A percentile compares a stretch with the other conserved stretches of the same genome.
Conservation (phyloP, 768 basidiomycete genomes). For the Amylocystis lapponica region DNA sequence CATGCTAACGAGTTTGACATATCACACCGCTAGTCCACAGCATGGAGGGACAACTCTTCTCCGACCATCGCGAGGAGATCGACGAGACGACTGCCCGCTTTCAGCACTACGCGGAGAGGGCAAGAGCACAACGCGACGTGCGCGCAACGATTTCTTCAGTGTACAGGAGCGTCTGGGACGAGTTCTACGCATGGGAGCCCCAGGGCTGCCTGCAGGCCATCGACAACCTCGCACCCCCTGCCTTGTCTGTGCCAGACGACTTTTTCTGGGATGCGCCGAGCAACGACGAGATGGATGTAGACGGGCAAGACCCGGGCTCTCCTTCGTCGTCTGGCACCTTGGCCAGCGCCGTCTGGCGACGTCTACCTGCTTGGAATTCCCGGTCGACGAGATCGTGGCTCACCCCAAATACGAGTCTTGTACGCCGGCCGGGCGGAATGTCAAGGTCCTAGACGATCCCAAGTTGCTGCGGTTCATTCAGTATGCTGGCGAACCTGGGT, state of each 20-base stretch:
- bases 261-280: too few species aligned
- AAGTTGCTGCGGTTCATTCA: slow-evolving; percentile 31
- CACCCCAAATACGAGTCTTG: slow-evolving; percentile 41
- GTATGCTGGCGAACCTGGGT: slow-evolving; percentile 41
- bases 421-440: slow-evolving; percentile 34
- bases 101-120: slow-evolving; percentile 1
- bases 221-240: slow-evolving; percentile 7
- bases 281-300: not conserved
- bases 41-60: too few species aligned
- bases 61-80: too few species aligned
- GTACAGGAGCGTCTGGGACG: slow-evolving; percentile 36
- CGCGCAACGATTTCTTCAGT: slow-evolving; percentile 10
- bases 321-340: not conserved
- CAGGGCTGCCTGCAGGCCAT: slow-evolving; percentile 24
- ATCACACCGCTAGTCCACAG: too few species aligned
- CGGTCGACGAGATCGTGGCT: slow-evolving; percentile 5
- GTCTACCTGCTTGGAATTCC: not conserved
- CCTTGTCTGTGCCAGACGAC: not conserved
- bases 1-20: too few species aligned
- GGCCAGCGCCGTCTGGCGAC: not conserved
- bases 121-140: not conserved
- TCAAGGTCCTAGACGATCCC: slow-evolving; percentile 8
- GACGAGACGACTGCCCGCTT: too few species aligned
- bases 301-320: not conserved
- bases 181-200: slow-evolving; percentile 44